phyloP scores from a whole-genome alignment of 164 flowering plant species.

The Echeveria elegans region DNA sequence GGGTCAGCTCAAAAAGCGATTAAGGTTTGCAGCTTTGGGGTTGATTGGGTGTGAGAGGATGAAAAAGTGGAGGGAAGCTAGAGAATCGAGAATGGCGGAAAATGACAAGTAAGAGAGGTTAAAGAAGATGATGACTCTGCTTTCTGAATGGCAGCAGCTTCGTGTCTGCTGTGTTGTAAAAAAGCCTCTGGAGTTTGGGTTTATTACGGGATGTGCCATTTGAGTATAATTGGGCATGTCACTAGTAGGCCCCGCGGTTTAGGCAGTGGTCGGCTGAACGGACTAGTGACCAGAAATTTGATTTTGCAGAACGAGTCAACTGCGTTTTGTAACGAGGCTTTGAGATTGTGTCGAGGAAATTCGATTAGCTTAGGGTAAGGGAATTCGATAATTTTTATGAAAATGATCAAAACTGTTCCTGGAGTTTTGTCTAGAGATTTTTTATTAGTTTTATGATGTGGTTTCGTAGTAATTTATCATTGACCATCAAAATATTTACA shows the following conservation, averaged over 20 bases:
- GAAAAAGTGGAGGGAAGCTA: background rate
- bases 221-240: background rate
- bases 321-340: no score
- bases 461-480: no score
- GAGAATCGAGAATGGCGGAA: background rate
- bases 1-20: background rate
- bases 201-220: background rate
- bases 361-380: no score
- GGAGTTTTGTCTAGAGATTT: no score
- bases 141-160: constrained; percentile 5
- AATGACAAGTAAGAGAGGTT: background rate
- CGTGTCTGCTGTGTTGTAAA: background rate
- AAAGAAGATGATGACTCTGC: constrained; percentile 1
- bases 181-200: background rate
- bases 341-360: no score
- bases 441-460: no score
- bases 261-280: background rate
- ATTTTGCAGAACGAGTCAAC: no score
- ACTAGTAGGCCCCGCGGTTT: background rate
- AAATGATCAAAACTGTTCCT: no score
- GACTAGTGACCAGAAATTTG: background rate
- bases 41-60: background rate
- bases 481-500: no score
- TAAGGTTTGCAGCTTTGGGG: background rate
- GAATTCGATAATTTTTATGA: no score